These are phyloP conservation scores for Thuidium tamariscinum DNA, from an alignment of 225 moss, liverwort and hornwort genomes.

Conservation along the genomic window DNA sequence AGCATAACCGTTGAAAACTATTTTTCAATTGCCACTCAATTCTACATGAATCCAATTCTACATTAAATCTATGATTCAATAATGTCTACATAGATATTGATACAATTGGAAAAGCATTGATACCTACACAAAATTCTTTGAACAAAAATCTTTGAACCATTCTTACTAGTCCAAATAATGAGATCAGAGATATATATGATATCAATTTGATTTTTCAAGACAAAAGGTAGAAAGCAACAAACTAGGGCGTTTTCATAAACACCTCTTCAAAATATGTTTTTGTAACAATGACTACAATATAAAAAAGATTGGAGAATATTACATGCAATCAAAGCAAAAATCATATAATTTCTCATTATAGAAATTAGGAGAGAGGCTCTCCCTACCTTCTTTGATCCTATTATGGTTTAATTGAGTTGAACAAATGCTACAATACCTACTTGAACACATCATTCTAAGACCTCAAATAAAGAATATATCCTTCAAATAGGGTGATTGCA, in stretches of 20 bases:
- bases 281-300: background rate
- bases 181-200: too few species aligned
- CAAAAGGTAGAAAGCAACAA: background rate
- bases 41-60: background rate
- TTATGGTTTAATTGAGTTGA: fast-evolving
- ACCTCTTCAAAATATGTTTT: background rate
- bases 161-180: too few species aligned
- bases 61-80: too few species aligned
- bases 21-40: too few species aligned
- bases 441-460: background rate
- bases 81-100: too few species aligned
- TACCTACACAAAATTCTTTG: too few species aligned
- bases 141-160: too few species aligned
- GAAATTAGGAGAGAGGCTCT: background rate
- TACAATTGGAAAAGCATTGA: background rate
- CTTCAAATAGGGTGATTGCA: too few species aligned
- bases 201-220: background rate
- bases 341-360: background rate
- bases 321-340: background rate
- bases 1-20: background rate
- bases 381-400: background rate
- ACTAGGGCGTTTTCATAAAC: background rate
- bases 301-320: background rate
- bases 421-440: background rate
- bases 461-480: too few species aligned